phyloP scores from a whole-genome alignment of 192 early-diverging fungal species.

The Mortierella claussenii region DNA sequence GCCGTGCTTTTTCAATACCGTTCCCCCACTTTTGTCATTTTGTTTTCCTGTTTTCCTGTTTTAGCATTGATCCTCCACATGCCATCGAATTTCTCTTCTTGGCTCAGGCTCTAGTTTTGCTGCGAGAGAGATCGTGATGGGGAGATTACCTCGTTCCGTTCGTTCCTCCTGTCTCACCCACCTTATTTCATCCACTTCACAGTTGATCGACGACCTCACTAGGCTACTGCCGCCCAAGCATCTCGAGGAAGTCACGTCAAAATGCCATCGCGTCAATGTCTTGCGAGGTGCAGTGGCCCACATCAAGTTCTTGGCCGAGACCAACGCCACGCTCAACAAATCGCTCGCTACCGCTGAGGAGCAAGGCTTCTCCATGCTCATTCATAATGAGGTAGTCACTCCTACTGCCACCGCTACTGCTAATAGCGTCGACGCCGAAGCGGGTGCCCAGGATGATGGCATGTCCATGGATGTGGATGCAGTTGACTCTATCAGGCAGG shows the following conservation, averaged over 20 bases:
- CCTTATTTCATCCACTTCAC: constrained; percentile 7
- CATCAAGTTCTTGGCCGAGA: constrained; percentile 44
- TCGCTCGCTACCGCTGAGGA: constrained; percentile 17
- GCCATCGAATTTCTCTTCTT: not conserved
- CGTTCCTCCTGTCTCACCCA: constrained; percentile 3
- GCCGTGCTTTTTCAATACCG: not conserved
- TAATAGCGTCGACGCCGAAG: not conserved
- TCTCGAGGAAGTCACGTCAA: constrained; percentile 48
- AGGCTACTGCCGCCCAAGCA: constrained; percentile 42
- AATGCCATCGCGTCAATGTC: constrained; percentile 52
- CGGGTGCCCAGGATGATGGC: not conserved
- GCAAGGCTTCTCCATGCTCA: constrained; percentile 7
- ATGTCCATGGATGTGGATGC: constrained; percentile 42
- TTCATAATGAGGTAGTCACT: not conserved
- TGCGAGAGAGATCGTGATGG: no score
- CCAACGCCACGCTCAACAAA: constrained; percentile 7
- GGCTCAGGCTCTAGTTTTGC: not conserved
- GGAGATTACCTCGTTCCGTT: no score
- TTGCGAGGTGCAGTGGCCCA: constrained; percentile 52
- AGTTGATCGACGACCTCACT: constrained; percentile 48
- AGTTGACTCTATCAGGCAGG: constrained; percentile 12
- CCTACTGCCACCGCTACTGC: not conserved
- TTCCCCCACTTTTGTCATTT: no score
- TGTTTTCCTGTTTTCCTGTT: no score
- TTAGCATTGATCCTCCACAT: not conserved